Percentiles rank a stretch among this genome's conserved stretches.
Conservation (phyloP, 192 early-diverging fungal genomes). For the Pecoramyces ruminantium region DNA sequence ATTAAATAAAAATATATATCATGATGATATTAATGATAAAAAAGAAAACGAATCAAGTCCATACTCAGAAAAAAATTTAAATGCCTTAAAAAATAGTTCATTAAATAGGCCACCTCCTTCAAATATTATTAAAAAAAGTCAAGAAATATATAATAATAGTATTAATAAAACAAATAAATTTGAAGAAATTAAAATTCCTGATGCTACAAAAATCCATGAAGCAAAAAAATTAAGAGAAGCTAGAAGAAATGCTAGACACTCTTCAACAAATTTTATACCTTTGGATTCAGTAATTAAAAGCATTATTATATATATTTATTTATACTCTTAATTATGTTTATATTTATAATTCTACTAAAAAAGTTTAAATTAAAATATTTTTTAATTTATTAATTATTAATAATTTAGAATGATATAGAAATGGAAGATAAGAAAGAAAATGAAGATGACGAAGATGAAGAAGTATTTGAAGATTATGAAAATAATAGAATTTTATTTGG, state of each 20-base stretch:
- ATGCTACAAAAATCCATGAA: slow-evolving; percentile 11
- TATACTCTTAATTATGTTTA: slow-evolving; percentile 2
- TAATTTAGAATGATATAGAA: slow-evolving; percentile 13
- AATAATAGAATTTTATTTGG: slow-evolving; percentile 15
- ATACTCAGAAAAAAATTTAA: slow-evolving; percentile 12
- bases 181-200: slow-evolving; percentile 5
- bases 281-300: slow-evolving; percentile 1
- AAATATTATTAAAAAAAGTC: not conserved
- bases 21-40: not conserved
- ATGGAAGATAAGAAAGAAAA: slow-evolving; percentile 15
- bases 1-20: slow-evolving; percentile 9
- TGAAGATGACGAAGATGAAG: slow-evolving; percentile 17
- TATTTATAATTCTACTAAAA: not conserved
- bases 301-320: not conserved
- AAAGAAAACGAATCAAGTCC: not conserved
- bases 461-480: slow-evolving; percentile 22
- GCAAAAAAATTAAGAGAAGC: slow-evolving; percentile 12
- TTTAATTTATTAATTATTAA: slow-evolving; percentile 8
- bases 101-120: slow-evolving; percentile 2
- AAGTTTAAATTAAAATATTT: not conserved
- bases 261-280: not conserved
- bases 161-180: not conserved
- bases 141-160: not conserved
- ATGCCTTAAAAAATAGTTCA: slow-evolving; percentile 7
- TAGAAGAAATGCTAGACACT: slow-evolving; percentile 7